These are phyloP conservation scores for Purpureocillium takamizusanense DNA, from an alignment of 2,329 filamentous ascomycete genomes.

Conservation along the genomic window DNA sequence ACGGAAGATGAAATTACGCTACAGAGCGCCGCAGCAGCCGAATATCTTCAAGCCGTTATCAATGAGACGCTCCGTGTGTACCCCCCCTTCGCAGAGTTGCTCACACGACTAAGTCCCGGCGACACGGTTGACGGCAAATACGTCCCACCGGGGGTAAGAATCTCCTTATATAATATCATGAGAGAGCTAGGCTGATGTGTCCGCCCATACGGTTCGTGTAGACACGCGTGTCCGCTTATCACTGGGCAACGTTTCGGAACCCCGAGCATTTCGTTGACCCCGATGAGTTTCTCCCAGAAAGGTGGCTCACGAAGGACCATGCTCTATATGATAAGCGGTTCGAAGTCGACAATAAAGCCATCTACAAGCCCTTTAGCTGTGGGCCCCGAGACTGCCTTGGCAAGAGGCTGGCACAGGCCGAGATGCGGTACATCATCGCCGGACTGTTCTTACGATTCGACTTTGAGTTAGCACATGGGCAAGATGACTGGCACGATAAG, in stretches of 20 bases:
- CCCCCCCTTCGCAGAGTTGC: constrained; percentile 20
- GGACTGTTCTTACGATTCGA: too few relatives aligned
- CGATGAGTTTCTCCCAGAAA: constrained; percentile 35
- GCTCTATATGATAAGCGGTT: constrained; percentile 26
- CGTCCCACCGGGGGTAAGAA: constrained; percentile 21
- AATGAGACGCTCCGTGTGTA: constrained; percentile 34
- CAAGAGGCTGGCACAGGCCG: too few relatives aligned
- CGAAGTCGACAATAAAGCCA: constrained; percentile 24
- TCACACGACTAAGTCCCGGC: constrained; percentile 19
- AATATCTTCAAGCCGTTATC: constrained; percentile 30
- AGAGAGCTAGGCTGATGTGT: too few relatives aligned
- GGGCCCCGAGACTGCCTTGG: too few relatives aligned
- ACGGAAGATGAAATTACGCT: constrained; percentile 27
- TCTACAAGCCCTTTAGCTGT: constrained; percentile 14
- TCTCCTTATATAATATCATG: too few relatives aligned
- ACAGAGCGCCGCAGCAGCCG: constrained; percentile 15
- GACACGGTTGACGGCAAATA: constrained; percentile 20
- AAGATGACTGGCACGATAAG: too few relatives aligned
- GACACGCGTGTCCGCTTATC: constrained; percentile 32
- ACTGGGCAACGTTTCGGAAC: constrained; percentile 34
- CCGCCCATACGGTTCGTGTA: constrained; percentile 8
- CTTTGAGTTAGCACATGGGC: too few relatives aligned
- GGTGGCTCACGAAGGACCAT: constrained; percentile 24
- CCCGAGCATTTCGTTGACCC: constrained; percentile 34
- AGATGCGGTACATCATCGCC: too few relatives aligned